Evolutionary conservation across 2,329 filamentous ascomycete species (phyloP).

Genomic region (Fusarium caatingaense): DNA sequence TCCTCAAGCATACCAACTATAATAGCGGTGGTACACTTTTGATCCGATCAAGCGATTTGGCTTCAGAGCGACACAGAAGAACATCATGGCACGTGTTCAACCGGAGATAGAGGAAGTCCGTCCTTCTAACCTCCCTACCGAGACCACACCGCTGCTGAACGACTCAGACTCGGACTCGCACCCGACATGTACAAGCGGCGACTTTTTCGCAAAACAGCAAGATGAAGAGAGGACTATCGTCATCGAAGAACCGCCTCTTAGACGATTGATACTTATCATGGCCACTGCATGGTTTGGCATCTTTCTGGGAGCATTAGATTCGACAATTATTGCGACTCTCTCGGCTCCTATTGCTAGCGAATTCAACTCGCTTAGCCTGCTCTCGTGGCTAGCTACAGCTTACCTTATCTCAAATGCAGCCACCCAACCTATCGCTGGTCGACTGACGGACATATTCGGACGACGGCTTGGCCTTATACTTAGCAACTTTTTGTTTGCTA

Average conservation of each 20-base stretch:
- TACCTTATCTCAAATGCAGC: constrained; percentile 85
- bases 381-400: constrained; percentile 84
- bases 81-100: too few species aligned
- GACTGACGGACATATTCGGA: constrained; percentile 84
- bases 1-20: too few species aligned
- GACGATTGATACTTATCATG: not conserved
- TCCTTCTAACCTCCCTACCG: too few species aligned
- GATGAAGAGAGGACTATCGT: not conserved
- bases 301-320: constrained; percentile 71
- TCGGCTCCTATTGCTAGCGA: constrained; percentile 80
- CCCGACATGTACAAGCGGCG: too few species aligned
- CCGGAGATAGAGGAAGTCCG: too few species aligned
- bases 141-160: too few species aligned
- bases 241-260: not conserved
- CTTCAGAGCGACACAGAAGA: too few species aligned
- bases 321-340: constrained; percentile 82
- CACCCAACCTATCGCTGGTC: constrained; percentile 72
- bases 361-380: constrained; percentile 78
- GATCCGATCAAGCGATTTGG: too few species aligned
- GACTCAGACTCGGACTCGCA: too few species aligned
- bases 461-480: constrained; percentile 77
- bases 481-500: constrained; percentile 77
- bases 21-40: too few species aligned
- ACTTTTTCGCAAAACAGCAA: not conserved
- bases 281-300: constrained; percentile 11